A percentile compares a stretch with the other conserved stretches of the same genome.
phyloP scores from a whole-genome alignment of 2,329 filamentous ascomycete genomes.

The Pezicula carpinea region DNA sequence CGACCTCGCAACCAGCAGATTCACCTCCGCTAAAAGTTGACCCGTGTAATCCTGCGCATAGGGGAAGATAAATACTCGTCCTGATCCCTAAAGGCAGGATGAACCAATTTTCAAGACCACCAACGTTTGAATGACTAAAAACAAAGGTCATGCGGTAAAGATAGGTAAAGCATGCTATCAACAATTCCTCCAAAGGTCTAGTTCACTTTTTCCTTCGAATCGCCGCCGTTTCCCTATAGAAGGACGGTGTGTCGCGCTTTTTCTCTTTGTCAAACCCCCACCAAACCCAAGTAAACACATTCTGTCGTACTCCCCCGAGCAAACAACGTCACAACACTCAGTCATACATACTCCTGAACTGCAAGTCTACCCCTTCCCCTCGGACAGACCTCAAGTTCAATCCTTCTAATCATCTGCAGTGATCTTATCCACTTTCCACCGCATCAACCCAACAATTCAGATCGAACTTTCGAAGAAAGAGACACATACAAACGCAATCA shows the following conservation, averaged over 20 bases:
- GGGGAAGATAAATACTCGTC: neutral
- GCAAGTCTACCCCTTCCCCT: neutral
- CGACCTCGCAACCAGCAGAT: too few relatives aligned
- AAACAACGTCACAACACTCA: too few relatives aligned
- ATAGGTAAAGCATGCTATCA: neutral
- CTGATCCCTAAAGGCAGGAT: neutral
- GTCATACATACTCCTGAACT: neutral
- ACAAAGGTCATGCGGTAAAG: neutral
- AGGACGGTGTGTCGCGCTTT: neutral
- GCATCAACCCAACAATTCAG: neutral
- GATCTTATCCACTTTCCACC: neutral
- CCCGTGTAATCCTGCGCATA: neutral
- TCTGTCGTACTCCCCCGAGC: neutral
- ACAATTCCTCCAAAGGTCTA: neutral
- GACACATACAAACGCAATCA: constrained; percentile 23
- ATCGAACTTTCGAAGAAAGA: neutral
- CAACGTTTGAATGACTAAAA: neutral
- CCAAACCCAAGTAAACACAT: neutral
- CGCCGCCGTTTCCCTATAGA: neutral
- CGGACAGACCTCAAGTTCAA: neutral
- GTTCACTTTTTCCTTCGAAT: neutral
- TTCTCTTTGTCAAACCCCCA: neutral
- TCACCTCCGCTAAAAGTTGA: too few relatives aligned
- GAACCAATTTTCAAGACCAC: neutral
- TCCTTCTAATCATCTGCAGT: neutral